Percentiles rank a stretch among this genome's conserved stretches.
These are phyloP conservation scores for Immersiporthe knoxdaviesiana DNA, from an alignment of 2,329 filamentous ascomycete species.

Conservation along the genomic window DNA sequence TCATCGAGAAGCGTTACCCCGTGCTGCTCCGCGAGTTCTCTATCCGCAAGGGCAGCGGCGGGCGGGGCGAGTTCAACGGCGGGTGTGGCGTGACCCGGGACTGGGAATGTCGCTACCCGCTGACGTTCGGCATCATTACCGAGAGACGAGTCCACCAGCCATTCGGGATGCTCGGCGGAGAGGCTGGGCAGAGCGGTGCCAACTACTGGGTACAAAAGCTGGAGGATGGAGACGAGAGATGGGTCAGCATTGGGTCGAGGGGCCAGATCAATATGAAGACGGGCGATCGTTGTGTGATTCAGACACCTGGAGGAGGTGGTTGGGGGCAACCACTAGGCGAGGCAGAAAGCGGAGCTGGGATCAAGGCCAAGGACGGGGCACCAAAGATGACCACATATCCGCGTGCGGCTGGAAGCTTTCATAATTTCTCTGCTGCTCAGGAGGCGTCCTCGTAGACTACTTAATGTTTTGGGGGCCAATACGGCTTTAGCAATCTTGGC, in stretches of 20 bases:
- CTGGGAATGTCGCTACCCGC: slow-evolving; percentile 25
- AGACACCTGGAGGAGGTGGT: slow-evolving; percentile 26
- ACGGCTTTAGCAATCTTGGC: background rate
- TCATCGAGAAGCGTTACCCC: slow-evolving; percentile 34
- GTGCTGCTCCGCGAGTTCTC: slow-evolving; percentile 33
- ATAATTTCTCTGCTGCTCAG: slow-evolving; percentile 18
- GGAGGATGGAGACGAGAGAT: slow-evolving; percentile 25
- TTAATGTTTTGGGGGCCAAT: slow-evolving; percentile 6
- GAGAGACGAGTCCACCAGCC: slow-evolving; percentile 25
- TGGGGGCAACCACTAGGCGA: background rate
- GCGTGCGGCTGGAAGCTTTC: slow-evolving; percentile 21
- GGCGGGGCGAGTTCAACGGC: slow-evolving; percentile 29
- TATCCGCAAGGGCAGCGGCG: slow-evolving; percentile 32
- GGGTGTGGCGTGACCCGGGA: slow-evolving; percentile 33
- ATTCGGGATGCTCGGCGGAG: slow-evolving; percentile 23
- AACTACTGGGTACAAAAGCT: slow-evolving; percentile 24
- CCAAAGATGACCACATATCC: slow-evolving; percentile 4
- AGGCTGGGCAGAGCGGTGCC: slow-evolving; percentile 26
- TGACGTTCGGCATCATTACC: slow-evolving; percentile 24
- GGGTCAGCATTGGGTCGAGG: slow-evolving; percentile 28
- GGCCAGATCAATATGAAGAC: slow-evolving; percentile 29
- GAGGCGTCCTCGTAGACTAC: slow-evolving; percentile 36
- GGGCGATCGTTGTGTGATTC: slow-evolving; percentile 29
- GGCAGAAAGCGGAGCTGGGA: background rate
- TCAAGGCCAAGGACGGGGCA: background rate